These are phyloP conservation scores for Saprolegnia diclina DNA, from an alignment of 352 stramenopile species.

Conservation along the genomic window DNA sequence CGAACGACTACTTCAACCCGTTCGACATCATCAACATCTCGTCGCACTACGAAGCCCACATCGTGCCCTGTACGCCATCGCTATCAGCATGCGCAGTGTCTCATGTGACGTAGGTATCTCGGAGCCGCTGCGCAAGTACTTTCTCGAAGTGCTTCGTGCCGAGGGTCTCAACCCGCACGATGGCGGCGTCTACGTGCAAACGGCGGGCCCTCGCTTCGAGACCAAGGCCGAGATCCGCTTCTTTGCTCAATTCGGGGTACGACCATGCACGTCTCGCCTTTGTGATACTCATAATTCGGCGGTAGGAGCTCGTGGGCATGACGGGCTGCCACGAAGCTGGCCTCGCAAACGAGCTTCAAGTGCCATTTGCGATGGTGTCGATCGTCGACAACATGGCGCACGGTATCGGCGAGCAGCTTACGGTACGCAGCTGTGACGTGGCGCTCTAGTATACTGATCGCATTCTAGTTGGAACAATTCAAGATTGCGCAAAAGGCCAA, in stretches of 20 bases:
- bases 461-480: constrained; percentile 40
- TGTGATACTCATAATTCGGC: background rate
- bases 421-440: constrained; percentile 31
- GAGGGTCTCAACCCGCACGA: constrained; percentile 51
- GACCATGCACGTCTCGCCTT: background rate
- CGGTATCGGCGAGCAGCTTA: constrained; percentile 70
- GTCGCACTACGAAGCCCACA: constrained; percentile 72
- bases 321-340: constrained; percentile 83
- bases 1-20: constrained; percentile 85
- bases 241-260: constrained; percentile 73
- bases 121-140: constrained; percentile 34
- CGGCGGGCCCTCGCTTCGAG: constrained; percentile 78
- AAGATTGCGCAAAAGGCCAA: constrained; percentile 75
- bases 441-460: background rate
- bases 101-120: constrained; percentile 23
- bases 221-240: constrained; percentile 88
- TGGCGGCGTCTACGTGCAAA: constrained; percentile 83
- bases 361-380: constrained; percentile 81
- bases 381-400: constrained; percentile 88
- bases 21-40: constrained; percentile 83
- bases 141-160: constrained; percentile 45
- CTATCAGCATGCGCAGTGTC: constrained; percentile 10
- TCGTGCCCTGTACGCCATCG: constrained; percentile 59
- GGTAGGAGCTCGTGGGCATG: constrained; percentile 80
- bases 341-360: constrained; percentile 70